Evolutionary conservation across 2,329 filamentous ascomycete species (phyloP).

Genomic region (Hymenoscyphus fraxineus): DNA sequence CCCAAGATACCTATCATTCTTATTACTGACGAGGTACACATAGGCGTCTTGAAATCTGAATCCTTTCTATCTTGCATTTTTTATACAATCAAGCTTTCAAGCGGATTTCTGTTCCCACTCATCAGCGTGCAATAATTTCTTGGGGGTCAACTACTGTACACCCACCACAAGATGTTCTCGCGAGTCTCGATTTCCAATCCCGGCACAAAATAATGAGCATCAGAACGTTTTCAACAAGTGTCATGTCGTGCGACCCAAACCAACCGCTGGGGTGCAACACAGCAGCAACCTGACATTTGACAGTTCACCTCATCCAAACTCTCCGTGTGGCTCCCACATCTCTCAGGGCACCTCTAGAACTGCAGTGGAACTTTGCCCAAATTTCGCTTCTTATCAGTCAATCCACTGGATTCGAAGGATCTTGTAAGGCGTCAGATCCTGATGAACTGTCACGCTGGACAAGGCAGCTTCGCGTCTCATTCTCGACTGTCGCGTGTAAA

Average conservation of each 20-base stretch:
- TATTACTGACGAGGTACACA: not conserved
- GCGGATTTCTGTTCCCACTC: not conserved
- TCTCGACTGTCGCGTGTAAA: not conserved
- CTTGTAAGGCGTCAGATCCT: conserved; percentile 4
- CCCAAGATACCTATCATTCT: not conserved
- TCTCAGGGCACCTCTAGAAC: not conserved
- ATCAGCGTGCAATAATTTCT: not conserved
- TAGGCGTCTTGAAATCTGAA: conserved; percentile 1
- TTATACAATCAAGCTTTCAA: not conserved
- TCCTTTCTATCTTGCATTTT: conserved; percentile 1
- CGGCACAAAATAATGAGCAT: not conserved
- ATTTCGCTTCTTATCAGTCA: not conserved
- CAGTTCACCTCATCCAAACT: not conserved
- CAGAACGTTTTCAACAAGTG: not conserved
- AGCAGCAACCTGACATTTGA: conserved; percentile 1
- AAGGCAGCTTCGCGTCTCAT: conserved; percentile 7
- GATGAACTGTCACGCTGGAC: conserved; percentile 5
- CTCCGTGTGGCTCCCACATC: not conserved
- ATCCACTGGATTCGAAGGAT: not conserved
- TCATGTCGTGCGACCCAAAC: not conserved
- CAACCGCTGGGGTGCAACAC: not conserved
- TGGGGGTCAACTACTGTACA: not conserved
- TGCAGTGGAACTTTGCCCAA: not conserved
- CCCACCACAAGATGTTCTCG: not conserved
- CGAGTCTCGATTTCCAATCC: conserved; percentile 1